Conservation (phyloP, 2,329 filamentous ascomycete genomes). For the Alternaria sp. region DNA sequence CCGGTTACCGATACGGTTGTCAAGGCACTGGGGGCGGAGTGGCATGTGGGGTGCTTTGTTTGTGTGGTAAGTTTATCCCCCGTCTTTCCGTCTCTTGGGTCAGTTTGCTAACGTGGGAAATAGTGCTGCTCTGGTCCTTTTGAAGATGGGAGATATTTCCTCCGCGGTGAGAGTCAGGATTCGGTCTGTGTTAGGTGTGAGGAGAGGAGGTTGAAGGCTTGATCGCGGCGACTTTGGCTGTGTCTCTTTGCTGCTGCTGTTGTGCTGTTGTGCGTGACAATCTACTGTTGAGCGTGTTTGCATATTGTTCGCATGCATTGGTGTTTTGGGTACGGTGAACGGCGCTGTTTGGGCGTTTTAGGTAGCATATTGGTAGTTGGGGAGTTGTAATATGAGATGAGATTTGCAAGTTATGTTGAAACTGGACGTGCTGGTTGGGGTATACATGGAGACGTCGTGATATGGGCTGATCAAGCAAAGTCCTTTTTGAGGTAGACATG, state of each 20-base stretch:
- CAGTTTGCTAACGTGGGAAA: background rate
- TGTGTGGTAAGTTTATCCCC: slow-evolving; percentile 72
- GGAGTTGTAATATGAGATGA: background rate
- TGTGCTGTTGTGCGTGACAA: background rate
- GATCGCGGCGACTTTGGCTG: background rate
- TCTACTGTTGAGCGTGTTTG: background rate
- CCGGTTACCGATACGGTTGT: slow-evolving; percentile 91
- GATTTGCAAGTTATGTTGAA: background rate
- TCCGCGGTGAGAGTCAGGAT: slow-evolving; percentile 63
- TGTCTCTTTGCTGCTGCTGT: background rate
- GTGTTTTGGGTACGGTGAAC: background rate
- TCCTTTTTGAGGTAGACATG: too few relatives aligned
- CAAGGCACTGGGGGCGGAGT: slow-evolving; percentile 86
- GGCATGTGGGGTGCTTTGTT: slow-evolving; percentile 91
- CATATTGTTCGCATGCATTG: background rate
- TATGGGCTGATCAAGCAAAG: too few relatives aligned
- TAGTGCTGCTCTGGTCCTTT: slow-evolving; percentile 67
- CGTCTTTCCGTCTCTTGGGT: too few relatives aligned
- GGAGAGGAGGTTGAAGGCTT: slow-evolving; percentile 67
- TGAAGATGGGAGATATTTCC: slow-evolving; percentile 68
- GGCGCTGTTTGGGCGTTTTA: slow-evolving; percentile 6
- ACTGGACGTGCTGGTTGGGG: too few relatives aligned
- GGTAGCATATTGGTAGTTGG: background rate
- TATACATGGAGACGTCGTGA: too few relatives aligned
- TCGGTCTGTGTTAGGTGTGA: slow-evolving; percentile 69